A percentile compares a stretch with the other conserved stretches of the same genome.
phyloP scores from a whole-genome alignment of 2,329 filamentous ascomycete genomes.

The Fusarium nematophilum region DNA sequence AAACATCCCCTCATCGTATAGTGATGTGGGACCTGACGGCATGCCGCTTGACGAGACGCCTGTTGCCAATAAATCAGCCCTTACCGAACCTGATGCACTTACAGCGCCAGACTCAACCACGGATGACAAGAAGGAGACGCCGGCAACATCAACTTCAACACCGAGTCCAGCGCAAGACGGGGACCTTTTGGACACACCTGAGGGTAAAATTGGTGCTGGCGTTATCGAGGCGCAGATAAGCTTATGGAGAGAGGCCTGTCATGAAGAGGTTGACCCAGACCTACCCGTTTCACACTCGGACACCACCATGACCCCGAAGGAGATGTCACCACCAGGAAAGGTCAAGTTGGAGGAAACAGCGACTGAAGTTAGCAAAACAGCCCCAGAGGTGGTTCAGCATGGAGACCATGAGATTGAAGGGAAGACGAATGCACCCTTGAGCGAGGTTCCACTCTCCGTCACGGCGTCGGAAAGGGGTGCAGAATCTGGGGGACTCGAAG shows the following conservation, averaged over 20 bases:
- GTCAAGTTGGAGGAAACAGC: conserved; percentile 4
- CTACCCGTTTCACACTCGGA: not conserved
- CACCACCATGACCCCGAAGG: not conserved
- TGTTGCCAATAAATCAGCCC: conserved; percentile 26
- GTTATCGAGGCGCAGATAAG: not conserved
- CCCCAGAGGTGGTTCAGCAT: not conserved
- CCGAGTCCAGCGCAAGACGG: conserved; percentile 19
- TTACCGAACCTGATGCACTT: conserved; percentile 22
- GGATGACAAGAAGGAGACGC: conserved; percentile 31
- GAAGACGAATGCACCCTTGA: not conserved
- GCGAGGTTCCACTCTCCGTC: not conserved
- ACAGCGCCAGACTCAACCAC: conserved; percentile 16
- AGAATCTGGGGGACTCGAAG: conserved; percentile 25
- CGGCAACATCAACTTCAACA: conserved; percentile 30
- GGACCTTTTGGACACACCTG: conserved; percentile 1
- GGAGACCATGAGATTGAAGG: not conserved
- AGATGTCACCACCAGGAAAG: conserved; percentile 5
- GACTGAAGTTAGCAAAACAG: conserved; percentile 13
- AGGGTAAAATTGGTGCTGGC: not conserved
- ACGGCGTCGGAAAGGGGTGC: not conserved
- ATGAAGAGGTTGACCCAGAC: not conserved
- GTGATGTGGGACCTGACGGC: conserved; percentile 46
- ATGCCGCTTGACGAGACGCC: conserved; percentile 36
- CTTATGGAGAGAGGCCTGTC: not conserved
- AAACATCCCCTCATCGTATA: conserved; percentile 54